Evolutionary conservation across 2,329 filamentous ascomycete species (phyloP).

Genomic region (Hymenoscyphus scutula): DNA sequence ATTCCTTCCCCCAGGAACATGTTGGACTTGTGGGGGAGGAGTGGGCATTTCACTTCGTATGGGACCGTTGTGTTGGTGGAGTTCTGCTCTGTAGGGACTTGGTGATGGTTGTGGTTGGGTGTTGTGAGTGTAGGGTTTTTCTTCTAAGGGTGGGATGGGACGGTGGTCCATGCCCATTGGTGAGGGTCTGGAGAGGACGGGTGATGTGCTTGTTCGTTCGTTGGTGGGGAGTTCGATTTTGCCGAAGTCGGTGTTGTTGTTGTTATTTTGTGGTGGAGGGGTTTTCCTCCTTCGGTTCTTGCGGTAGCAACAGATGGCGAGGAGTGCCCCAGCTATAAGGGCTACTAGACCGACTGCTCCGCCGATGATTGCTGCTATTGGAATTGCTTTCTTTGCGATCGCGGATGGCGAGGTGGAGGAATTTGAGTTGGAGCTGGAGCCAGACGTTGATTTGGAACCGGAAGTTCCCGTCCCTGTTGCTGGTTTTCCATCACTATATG

Average conservation of each 20-base stretch:
- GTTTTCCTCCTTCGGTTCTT: not conserved
- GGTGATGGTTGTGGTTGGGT: slow-evolving; percentile 1
- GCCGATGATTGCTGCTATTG: slow-evolving; percentile 20
- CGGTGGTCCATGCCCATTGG: not conserved
- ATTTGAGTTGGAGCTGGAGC: not conserved
- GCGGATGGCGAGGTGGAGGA: not conserved
- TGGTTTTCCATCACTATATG: slow-evolving; percentile 1
- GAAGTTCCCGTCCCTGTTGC: slow-evolving; percentile 3
- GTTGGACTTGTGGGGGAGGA: no score
- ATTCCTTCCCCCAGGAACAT: no score
- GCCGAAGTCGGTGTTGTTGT: not conserved
- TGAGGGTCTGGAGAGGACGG: slow-evolving; percentile 3
- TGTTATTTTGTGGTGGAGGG: not conserved
- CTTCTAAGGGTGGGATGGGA: slow-evolving; percentile 7
- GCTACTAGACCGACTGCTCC: slow-evolving; percentile 11
- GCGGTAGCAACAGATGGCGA: slow-evolving; percentile 16
- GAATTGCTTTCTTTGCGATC: slow-evolving; percentile 5
- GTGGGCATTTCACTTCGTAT: slow-evolving; percentile 5
- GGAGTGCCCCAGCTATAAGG: slow-evolving; percentile 13
- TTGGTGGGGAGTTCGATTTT: slow-evolving; percentile 6
- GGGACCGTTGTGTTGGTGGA: slow-evolving; percentile 1
- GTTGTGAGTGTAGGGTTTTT: not conserved
- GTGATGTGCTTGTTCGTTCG: not conserved
- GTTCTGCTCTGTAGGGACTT: slow-evolving; percentile 5
- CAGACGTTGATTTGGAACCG: not conserved